phyloP scores from a whole-genome alignment of 306 rosid genomes.

The Ormosia emarginata region DNA sequence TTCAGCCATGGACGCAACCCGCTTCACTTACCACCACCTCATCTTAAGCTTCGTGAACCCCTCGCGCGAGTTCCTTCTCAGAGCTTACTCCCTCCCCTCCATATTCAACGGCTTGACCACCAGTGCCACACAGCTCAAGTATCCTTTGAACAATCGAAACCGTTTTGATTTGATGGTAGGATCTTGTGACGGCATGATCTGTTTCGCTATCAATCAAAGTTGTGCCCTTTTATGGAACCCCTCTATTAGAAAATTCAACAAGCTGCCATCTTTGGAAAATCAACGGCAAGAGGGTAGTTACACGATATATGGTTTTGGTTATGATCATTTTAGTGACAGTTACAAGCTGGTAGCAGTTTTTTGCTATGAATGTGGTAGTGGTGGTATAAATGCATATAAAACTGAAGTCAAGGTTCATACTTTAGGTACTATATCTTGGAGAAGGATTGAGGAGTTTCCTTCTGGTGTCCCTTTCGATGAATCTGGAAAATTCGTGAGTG shows the following conservation, averaged over 20 bases:
- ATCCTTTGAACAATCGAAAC: neutral
- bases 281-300: neutral
- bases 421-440: conserved; percentile 21
- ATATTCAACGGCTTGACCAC: neutral
- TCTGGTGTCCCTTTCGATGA: neutral
- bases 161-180: conserved; percentile 13
- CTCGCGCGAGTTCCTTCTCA: neutral
- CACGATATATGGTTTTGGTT: conserved; percentile 27
- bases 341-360: conserved; percentile 31
- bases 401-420: conserved; percentile 14
- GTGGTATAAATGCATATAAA: neutral
- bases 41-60: neutral
- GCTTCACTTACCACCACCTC: neutral
- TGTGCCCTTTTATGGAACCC: conserved; percentile 25
- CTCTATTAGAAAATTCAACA: conserved; percentile 3
- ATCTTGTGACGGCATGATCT: conserved; percentile 36
- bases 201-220: neutral
- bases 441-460: conserved; percentile 25
- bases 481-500: conserved; percentile 22
- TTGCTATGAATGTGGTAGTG: neutral
- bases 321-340: conserved; percentile 10
- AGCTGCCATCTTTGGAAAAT: neutral
- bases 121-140: neutral
- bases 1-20: neutral
- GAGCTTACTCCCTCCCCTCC: neutral